Percentiles rank a stretch among this genome's conserved stretches.
Conservation (phyloP, 140 eudicot genomes). For the Ambrosia hybrid region DNA sequence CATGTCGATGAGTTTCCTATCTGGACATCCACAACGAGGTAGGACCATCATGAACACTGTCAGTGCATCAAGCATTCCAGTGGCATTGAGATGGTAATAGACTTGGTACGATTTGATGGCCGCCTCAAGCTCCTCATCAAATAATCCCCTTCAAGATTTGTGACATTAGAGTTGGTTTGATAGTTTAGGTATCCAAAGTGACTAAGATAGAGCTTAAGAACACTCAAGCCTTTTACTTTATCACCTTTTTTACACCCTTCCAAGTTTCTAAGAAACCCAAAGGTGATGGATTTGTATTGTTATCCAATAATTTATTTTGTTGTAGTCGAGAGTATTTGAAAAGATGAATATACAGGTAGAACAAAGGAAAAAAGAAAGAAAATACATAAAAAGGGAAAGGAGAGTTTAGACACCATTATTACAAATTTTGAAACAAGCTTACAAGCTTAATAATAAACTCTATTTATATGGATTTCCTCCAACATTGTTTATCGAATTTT, state of each 20-base stretch:
- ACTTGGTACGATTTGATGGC: slow-evolving; percentile 46
- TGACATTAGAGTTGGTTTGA: slow-evolving; percentile 2
- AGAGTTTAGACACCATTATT: slow-evolving; percentile 23
- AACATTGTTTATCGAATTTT: not conserved
- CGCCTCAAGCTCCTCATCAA: slow-evolving; percentile 42
- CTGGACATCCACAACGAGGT: slow-evolving; percentile 52
- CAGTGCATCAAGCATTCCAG: slow-evolving; percentile 36
- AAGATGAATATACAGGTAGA: slow-evolving; percentile 9
- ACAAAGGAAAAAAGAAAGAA: slow-evolving; percentile 19
- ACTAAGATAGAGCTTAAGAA: slow-evolving; percentile 39
- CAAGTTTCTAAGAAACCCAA: slow-evolving; percentile 34
- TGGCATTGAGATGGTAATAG: slow-evolving; percentile 43
- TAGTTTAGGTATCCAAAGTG: slow-evolving; percentile 45
- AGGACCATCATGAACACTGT: slow-evolving; percentile 36
- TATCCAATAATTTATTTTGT: not conserved
- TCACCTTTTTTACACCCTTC: slow-evolving; percentile 46
- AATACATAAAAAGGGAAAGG: slow-evolving; percentile 9
- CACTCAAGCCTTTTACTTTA: slow-evolving; percentile 25
- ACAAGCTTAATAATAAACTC: slow-evolving; percentile 14
- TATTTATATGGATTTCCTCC: slow-evolving; percentile 10
- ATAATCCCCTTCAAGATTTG: slow-evolving; percentile 27
- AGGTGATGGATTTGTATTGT: slow-evolving; percentile 23
- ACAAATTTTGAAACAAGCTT: not conserved
- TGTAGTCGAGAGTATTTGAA: slow-evolving; percentile 10
- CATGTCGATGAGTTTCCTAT: slow-evolving; percentile 30